phyloP scores from a whole-genome alignment of 2,329 filamentous ascomycete genomes.

The Fonsecaea monophora region DNA sequence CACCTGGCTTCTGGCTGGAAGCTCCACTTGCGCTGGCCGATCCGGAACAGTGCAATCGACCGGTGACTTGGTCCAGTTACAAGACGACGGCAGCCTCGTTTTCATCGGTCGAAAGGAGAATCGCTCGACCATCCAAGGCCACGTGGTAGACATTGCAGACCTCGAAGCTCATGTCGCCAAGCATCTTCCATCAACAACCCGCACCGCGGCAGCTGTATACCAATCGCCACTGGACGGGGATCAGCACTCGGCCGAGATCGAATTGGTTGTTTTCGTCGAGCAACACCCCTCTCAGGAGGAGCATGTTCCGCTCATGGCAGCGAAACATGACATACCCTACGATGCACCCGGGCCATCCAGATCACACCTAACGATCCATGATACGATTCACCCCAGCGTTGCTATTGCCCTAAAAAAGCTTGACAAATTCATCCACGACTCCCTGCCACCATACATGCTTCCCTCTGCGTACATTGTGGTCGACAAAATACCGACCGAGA shows the following conservation, averaged over 20 bases:
- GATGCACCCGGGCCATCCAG: slow-evolving; percentile 28
- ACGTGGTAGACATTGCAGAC: slow-evolving; percentile 47
- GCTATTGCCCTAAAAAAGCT: slow-evolving; percentile 46
- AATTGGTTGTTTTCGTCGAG: slow-evolving; percentile 4
- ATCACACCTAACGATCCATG: slow-evolving; percentile 39
- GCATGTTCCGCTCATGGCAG: slow-evolving; percentile 45
- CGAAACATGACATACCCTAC: slow-evolving; percentile 34
- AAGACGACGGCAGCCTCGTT: slow-evolving; percentile 43
- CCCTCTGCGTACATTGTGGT: slow-evolving; percentile 54
- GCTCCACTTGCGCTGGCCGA: slow-evolving; percentile 43
- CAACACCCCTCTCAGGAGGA: slow-evolving; percentile 9
- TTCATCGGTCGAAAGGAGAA: slow-evolving; percentile 46
- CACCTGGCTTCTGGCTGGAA: slow-evolving; percentile 48
- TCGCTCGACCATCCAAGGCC: slow-evolving; percentile 22
- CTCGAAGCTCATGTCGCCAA: slow-evolving; percentile 47
- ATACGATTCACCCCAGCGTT: slow-evolving; percentile 39
- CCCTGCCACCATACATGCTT: slow-evolving; percentile 58
- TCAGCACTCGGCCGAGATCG: slow-evolving; percentile 32
- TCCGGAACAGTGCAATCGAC: slow-evolving; percentile 43
- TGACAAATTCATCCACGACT: slow-evolving; percentile 51
- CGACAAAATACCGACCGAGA: slow-evolving; percentile 39
- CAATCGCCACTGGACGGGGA: slow-evolving; percentile 42
- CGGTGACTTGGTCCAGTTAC: slow-evolving; percentile 45
- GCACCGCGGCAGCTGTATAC: slow-evolving; percentile 1
- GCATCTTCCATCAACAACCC: slow-evolving; percentile 41